Evolutionary conservation across 2,329 filamentous ascomycete genomes (phyloP), one percentile per base, ranked within the genome.

Genomic region (Rhytidhysteron rufulum): DNA sequence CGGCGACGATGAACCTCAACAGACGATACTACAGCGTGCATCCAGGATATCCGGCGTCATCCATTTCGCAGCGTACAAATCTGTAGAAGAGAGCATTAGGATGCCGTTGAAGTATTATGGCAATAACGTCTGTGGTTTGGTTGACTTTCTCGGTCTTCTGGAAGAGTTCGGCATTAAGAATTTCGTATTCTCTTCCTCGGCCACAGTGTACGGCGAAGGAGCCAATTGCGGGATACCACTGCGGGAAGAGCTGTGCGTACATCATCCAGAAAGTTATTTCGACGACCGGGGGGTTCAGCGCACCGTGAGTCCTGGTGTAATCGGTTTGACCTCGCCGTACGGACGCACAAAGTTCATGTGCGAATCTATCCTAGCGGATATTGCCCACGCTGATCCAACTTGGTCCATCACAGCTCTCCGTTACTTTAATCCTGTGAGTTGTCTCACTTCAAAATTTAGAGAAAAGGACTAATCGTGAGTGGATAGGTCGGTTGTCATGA

Each of bases 41-140:
- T 80, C 77, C 3, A 70, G 66, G 21, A 81, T 84, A 45, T 66
- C 68, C 0, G 80, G 79, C 1, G 79, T 85, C n/a, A 83, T 85
- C 42, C 82, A 85, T 54, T 85, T 85, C 49, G 82, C 82, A 11
- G 82, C 82, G 1, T 78, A 78, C 68, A 85, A 85, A 57, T 79
- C 80, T 2, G 80, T 84, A 0, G 74, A 74, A 19, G 80, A 85
- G 50, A 83, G 78, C 31, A 83, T 84, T 44, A 60, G 65, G 19
- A 66, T 71, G 42, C 81, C 81, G 1, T 61, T 85, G 41, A 74
- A 75, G 43, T 85, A 85, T 62, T 85, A 85, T 61, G 71, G 73
- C 43, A 85, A 85, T 67, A 85, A 85, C 44, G 79, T 85, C 22
- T 76, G 74, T 50, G 82, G 81, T 0, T 65, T 85, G 4, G 69